phyloP scores from a whole-genome alignment of 2,329 filamentous ascomycete genomes.

The Sporothrix sp. region DNA sequence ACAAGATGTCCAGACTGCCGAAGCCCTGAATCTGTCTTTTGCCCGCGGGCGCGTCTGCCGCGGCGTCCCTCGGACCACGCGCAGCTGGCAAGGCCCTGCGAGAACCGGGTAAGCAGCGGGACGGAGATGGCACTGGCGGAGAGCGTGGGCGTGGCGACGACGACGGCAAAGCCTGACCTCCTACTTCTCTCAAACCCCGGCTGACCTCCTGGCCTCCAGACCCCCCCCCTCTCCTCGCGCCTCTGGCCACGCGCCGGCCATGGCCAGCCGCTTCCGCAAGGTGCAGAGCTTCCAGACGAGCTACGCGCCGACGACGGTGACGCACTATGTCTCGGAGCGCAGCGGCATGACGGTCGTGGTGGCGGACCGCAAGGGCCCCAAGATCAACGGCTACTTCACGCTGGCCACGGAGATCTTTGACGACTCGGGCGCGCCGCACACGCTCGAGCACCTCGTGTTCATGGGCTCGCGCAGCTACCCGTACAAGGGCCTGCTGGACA shows the following conservation, averaged over 20 bases:
- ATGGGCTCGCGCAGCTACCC: slow-evolving; percentile 90
- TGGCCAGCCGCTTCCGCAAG: slow-evolving; percentile 63
- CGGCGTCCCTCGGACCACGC: slow-evolving; percentile 6
- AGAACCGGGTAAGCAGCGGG: slow-evolving; percentile 1
- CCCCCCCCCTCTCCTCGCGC: slow-evolving; percentile 17
- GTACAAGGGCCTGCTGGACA: slow-evolving; percentile 92
- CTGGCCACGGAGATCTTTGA: slow-evolving; percentile 96
- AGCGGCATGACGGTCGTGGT: slow-evolving; percentile 94
- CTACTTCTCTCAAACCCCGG: no score
- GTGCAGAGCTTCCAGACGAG: slow-evolving; percentile 80
- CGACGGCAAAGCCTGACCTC: no score
- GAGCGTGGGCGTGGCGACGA: neutral
- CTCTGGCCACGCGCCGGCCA: slow-evolving; percentile 30
- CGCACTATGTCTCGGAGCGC: slow-evolving; percentile 89
- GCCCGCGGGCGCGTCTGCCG: neutral
- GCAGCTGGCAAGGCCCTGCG: slow-evolving; percentile 5
- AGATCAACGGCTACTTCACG: slow-evolving; percentile 88
- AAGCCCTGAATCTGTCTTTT: neutral
- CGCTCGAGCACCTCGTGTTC: slow-evolving; percentile 72
- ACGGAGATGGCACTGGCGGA: neutral
- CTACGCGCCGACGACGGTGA: slow-evolving; percentile 80
- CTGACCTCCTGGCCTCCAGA: slow-evolving; percentile 9
- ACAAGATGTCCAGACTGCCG: neutral
- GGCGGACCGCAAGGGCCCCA: slow-evolving; percentile 87
- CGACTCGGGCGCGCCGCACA: slow-evolving; percentile 86